A percentile compares a stretch with the other conserved stretches of the same genome.
phyloP scores from a whole-genome alignment of 352 stramenopile species.

The Phytopythium chamaehyphon region DNA sequence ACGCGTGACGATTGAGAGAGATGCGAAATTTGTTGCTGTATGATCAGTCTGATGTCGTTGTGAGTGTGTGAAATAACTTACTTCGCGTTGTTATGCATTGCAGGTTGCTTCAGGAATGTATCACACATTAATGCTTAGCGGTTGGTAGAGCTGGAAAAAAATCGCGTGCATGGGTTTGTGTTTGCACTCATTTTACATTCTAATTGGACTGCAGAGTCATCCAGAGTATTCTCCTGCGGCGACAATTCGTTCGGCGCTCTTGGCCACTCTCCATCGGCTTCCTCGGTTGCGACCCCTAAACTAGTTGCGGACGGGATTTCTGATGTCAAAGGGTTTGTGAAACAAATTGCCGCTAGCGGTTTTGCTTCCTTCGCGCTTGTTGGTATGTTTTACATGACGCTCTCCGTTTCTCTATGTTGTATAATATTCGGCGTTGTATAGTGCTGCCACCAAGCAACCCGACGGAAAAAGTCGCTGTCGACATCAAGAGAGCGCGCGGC shows the following conservation, averaged over 20 bases:
- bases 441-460: slow-evolving; percentile 10
- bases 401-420: too few species aligned
- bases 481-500: slow-evolving; percentile 12
- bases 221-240: slow-evolving; percentile 57
- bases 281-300: slow-evolving; percentile 9
- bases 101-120: slow-evolving; percentile 73
- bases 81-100: neutral
- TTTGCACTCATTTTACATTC: neutral
- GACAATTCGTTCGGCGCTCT: slow-evolving; percentile 57
- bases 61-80: too few species aligned
- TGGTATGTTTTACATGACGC: slow-evolving; percentile 24
- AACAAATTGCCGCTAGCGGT: slow-evolving; percentile 52
- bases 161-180: neutral
- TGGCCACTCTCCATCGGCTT: neutral
- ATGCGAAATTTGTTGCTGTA: slow-evolving; percentile 66
- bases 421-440: neutral
- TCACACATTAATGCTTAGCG: slow-evolving; percentile 68
- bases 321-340: slow-evolving; percentile 21
- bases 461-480: slow-evolving; percentile 7
- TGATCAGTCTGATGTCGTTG: neutral
- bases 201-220: slow-evolving; percentile 48
- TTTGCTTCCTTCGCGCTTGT: slow-evolving; percentile 71
- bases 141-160: slow-evolving; percentile 21
- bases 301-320: slow-evolving; percentile 26
- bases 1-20: slow-evolving; percentile 40